A percentile compares a stretch with the other conserved stretches of the same genome.
Evolutionary conservation across 2,329 filamentous ascomycete genomes (phyloP).

Genomic region (Cladosporium sphaerospermum): DNA sequence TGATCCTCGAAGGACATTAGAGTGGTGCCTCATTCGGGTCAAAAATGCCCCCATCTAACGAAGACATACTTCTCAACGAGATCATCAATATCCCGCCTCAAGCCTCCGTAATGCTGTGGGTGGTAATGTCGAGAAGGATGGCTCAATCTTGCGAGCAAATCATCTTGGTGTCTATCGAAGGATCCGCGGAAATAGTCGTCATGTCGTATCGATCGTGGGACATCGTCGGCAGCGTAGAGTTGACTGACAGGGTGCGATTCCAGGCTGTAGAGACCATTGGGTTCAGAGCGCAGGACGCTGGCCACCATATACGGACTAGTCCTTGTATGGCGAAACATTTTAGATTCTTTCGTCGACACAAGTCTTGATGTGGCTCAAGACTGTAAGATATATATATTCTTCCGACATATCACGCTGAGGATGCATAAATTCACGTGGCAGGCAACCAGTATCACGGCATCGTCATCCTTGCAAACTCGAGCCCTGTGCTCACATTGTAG

Average conservation of each 20-base stretch:
- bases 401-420: background rate
- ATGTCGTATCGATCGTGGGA: background rate
- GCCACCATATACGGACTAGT: slow-evolving; percentile 17
- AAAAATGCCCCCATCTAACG: background rate
- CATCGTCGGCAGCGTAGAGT: background rate
- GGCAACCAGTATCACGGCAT: background rate
- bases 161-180: background rate
- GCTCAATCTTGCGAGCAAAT: background rate
- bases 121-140: slow-evolving; percentile 5
- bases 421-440: background rate
- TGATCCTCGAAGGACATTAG: slow-evolving; percentile 13
- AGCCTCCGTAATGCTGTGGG: slow-evolving; percentile 3
- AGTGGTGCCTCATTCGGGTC: background rate
- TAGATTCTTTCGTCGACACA: slow-evolving; percentile 19
- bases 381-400: background rate
- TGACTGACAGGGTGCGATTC: background rate
- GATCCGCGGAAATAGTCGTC: background rate
- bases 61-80: slow-evolving; percentile 13
- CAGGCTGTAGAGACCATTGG: background rate
- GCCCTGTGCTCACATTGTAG: background rate
- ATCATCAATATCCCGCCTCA: slow-evolving; percentile 7
- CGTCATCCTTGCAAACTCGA: background rate
- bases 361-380: slow-evolving; percentile 10
- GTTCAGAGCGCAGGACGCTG: slow-evolving; percentile 17
- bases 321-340: slow-evolving; percentile 1